Percentiles rank a stretch among this genome's conserved stretches.
phyloP scores from a whole-genome alignment of 176 grass and related monocot genomes.

The Phragmites australis region DNA sequence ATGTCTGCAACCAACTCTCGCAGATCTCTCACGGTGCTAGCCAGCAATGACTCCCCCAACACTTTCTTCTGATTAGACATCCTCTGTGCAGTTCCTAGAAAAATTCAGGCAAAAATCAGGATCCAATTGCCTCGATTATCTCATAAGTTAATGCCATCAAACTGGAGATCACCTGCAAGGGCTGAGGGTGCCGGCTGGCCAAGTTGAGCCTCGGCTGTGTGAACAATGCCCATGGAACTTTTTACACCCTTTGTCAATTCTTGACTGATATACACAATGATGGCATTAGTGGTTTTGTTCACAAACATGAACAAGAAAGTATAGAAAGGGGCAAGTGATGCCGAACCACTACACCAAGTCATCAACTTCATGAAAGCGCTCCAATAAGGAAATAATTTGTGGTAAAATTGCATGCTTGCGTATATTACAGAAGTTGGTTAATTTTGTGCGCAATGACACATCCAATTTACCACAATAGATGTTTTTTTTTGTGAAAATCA shows the following conservation, averaged over 20 bases:
- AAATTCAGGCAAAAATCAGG: conserved; percentile 23
- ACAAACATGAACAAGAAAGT: background rate
- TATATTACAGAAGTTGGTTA: background rate
- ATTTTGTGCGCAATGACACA: background rate
- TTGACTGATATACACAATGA: conserved; percentile 53
- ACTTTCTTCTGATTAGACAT: conserved; percentile 25
- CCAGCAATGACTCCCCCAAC: conserved; percentile 40
- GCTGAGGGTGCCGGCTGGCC: conserved; percentile 25
- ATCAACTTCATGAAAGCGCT: background rate
- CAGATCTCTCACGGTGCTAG: conserved; percentile 58
- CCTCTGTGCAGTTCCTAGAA: conserved; percentile 44
- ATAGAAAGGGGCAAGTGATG: background rate
- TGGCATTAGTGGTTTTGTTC: conserved; percentile 6
- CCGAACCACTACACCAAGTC: background rate
- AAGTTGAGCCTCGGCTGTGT: conserved; percentile 60
- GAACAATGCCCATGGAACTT: conserved; percentile 57
- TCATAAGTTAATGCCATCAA: background rate
- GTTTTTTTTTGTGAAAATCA: no score
- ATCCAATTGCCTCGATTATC: background rate
- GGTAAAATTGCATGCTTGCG: background rate
- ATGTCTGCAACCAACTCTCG: conserved; percentile 54
- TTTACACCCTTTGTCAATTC: conserved; percentile 59
- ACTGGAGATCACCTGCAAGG: conserved; percentile 41
- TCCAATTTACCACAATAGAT: background rate
- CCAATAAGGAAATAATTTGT: background rate